Percentiles rank a stretch among this genome's conserved stretches.
These are phyloP conservation scores for Benincasa hispida DNA, from an alignment of 306 rosid genomes.

Conservation along the genomic window DNA sequence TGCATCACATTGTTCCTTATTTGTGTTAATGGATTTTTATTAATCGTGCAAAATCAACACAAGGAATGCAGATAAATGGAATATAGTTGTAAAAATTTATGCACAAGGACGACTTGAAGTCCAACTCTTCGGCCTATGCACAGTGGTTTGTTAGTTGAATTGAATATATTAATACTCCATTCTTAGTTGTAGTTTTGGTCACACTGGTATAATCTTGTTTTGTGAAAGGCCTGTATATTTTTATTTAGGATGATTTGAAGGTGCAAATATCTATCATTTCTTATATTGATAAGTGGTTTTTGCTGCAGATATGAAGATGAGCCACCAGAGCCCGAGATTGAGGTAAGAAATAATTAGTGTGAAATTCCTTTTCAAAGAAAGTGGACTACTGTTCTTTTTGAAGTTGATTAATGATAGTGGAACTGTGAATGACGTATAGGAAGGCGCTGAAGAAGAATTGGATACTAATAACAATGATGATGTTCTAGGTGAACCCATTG, in stretches of 20 bases:
- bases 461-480: conserved; percentile 63
- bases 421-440: conserved; percentile 30
- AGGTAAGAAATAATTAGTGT: conserved; percentile 23
- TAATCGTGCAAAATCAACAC: neutral
- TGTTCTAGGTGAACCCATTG: conserved; percentile 39
- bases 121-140: neutral
- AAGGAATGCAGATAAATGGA: neutral
- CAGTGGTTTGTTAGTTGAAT: neutral
- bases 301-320: conserved; percentile 70
- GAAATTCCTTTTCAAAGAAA: neutral
- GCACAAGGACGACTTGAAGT: neutral
- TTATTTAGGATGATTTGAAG: neutral
- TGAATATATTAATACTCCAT: neutral
- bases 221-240: neutral
- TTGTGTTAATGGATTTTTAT: neutral
- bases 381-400: neutral
- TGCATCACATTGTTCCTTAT: neutral
- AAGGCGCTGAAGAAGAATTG: conserved; percentile 76
- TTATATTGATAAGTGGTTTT: neutral
- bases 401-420: neutral
- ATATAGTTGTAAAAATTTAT: neutral
- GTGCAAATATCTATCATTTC: neutral
- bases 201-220: neutral
- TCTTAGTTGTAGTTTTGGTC: neutral
- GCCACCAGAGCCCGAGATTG: conserved; percentile 79